Conservation (phyloP, 164 flowering plant species). For the Liquidambar formosana region DNA sequence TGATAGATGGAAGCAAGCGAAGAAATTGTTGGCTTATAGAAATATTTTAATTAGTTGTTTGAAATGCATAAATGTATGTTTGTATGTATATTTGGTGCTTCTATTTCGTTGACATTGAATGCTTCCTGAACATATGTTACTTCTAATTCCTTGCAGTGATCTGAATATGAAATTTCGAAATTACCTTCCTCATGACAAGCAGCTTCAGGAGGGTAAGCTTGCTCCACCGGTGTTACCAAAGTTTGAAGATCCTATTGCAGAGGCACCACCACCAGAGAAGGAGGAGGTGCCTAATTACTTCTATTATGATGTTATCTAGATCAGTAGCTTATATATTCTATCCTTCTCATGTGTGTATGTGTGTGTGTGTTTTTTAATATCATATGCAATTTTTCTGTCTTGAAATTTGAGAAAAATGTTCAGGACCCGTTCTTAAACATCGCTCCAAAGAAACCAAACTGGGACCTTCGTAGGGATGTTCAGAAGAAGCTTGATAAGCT, state of each 20-base stretch:
- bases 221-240: slow-evolving; percentile 84
- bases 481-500: slow-evolving; percentile 94
- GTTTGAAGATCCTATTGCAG: slow-evolving; percentile 85
- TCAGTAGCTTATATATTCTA: not conserved
- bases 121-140: not conserved
- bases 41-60: not conserved
- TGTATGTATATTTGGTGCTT: not conserved
- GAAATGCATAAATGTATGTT: not conserved
- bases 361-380: not conserved
- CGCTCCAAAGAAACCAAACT: slow-evolving; percentile 97
- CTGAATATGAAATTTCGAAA: slow-evolving; percentile 84
- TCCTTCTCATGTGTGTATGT: not conserved
- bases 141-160: slow-evolving; percentile 35
- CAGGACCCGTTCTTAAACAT: slow-evolving; percentile 95
- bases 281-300: slow-evolving; percentile 50
- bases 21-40: slow-evolving; percentile 2
- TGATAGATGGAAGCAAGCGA: too few relatives aligned
- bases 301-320: not conserved
- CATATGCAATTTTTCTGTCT: not conserved
- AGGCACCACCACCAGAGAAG: slow-evolving; percentile 47
- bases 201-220: slow-evolving; percentile 87
- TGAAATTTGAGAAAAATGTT: slow-evolving; percentile 10
- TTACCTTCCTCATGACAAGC: slow-evolving; percentile 94
- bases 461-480: slow-evolving; percentile 92
- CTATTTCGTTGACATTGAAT: not conserved